These are phyloP conservation scores for Athelia psychrophila DNA, from an alignment of 1,284 basidiomycete species.

Conservation along the genomic window DNA sequence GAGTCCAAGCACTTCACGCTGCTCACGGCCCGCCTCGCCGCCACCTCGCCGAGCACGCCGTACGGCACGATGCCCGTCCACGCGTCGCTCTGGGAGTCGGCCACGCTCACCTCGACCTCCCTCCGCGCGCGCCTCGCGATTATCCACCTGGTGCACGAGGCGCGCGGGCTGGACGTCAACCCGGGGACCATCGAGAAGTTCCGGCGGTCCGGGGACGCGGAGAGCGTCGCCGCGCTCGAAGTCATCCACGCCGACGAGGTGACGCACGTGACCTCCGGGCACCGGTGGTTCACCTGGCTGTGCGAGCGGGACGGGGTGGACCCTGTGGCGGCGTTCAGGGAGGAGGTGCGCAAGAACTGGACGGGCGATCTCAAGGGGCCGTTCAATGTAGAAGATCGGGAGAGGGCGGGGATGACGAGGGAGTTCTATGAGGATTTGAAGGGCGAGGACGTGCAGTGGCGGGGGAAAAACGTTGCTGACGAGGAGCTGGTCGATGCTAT, in stretches of 20 bases:
- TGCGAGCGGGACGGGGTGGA: constrained; percentile 66
- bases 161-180: constrained; percentile 85
- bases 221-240: constrained; percentile 71
- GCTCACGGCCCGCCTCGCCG: constrained; percentile 54
- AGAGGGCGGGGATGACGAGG: constrained; percentile 69
- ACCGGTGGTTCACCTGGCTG: constrained; percentile 83
- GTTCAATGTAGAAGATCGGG: constrained; percentile 77
- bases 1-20: constrained; percentile 81
- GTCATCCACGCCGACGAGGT: constrained; percentile 82
- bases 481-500: neutral
- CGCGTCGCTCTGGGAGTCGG: constrained; percentile 82
- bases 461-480: neutral
- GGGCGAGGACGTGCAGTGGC: constrained; percentile 43
- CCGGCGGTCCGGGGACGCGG: constrained; percentile 63
- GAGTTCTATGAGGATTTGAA: constrained; percentile 73
- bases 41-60: constrained; percentile 65
- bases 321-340: constrained; percentile 70
- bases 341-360: constrained; percentile 75
- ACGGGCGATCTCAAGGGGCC: constrained; percentile 82
- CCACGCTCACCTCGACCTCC: constrained; percentile 68
- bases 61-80: constrained; percentile 79
- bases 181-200: constrained; percentile 83
- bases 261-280: constrained; percentile 80
- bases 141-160: constrained; percentile 90
- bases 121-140: constrained; percentile 80